Evolutionary conservation across 108 stramenopile species (phyloP).

Genomic region (Cyclostephanos tholiformis): DNA sequence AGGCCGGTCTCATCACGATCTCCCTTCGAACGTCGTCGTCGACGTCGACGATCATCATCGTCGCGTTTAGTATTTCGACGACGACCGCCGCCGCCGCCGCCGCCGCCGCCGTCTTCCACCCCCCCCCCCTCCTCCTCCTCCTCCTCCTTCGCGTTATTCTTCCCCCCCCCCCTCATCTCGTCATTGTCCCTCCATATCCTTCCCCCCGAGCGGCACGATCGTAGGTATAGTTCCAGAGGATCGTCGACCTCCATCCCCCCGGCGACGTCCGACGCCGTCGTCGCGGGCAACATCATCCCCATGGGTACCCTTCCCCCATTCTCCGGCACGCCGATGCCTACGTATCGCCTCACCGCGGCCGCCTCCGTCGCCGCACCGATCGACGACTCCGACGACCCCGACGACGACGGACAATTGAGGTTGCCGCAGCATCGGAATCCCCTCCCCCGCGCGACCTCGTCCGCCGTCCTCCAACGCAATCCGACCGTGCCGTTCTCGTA

Average conservation of each 20-base stretch:
- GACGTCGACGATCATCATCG: too few relatives aligned
- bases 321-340: slow-evolving; percentile 28
- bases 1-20: too few relatives aligned
- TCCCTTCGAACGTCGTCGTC: background rate
- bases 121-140: too few relatives aligned
- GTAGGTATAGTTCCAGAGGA: slow-evolving; percentile 25
- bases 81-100: too few relatives aligned
- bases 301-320: slow-evolving; percentile 40
- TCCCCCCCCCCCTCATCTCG: background rate
- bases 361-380: slow-evolving; percentile 8
- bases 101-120: too few relatives aligned
- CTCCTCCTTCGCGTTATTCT: background rate
- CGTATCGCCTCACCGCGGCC: slow-evolving; percentile 7
- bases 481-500: slow-evolving; percentile 54
- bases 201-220: slow-evolving; percentile 17
- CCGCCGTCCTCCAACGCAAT: slow-evolving; percentile 76
- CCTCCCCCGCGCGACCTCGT: slow-evolving; percentile 66
- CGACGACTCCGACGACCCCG: background rate
- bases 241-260: background rate
- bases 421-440: slow-evolving; percentile 81
- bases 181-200: too few relatives aligned
- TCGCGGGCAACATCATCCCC: slow-evolving; percentile 23
- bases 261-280: background rate
- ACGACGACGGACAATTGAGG: slow-evolving; percentile 47
- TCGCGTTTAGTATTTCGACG: too few relatives aligned